Conservation (phyloP, 805 yeast genomes). For the Yamadazyma kitorensis region DNA sequence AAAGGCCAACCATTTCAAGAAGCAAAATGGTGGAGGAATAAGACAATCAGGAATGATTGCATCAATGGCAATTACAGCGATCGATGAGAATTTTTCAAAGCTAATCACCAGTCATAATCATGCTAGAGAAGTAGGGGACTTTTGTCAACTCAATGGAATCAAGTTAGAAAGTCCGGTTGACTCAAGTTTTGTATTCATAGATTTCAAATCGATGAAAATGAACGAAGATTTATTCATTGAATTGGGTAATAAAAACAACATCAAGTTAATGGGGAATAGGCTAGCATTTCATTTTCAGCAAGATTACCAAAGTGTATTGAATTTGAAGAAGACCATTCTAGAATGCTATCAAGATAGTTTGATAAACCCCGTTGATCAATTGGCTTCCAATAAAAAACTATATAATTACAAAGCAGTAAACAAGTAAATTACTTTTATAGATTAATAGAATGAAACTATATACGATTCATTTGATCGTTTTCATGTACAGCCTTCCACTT, state of each 20-base stretch:
- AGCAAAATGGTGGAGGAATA: constrained; percentile 92
- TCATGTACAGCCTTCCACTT: too few species aligned
- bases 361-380: constrained; percentile 44
- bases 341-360: constrained; percentile 59
- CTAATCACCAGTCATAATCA: constrained; percentile 48
- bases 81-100: constrained; percentile 67
- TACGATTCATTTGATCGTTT: too few species aligned
- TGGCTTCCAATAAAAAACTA: constrained; percentile 19
- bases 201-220: constrained; percentile 51
- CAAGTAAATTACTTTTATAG: too few species aligned
- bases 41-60: constrained; percentile 84
- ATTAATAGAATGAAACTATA: too few species aligned
- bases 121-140: constrained; percentile 52
- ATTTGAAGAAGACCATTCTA: constrained; percentile 45
- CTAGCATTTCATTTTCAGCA: constrained; percentile 70
- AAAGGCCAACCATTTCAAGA: constrained; percentile 80
- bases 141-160: constrained; percentile 53
- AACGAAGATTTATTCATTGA: constrained; percentile 53
- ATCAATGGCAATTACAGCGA: constrained; percentile 75
- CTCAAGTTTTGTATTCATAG: constrained; percentile 80
- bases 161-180: constrained; percentile 71
- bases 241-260: constrained; percentile 55
- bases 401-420: constrained; percentile 20
- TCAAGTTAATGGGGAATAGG: constrained; percentile 70
- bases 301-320: constrained; percentile 28